These are phyloP conservation scores for Calocybe cyanea DNA, from an alignment of 768 basidiomycete genomes.

Conservation along the genomic window DNA sequence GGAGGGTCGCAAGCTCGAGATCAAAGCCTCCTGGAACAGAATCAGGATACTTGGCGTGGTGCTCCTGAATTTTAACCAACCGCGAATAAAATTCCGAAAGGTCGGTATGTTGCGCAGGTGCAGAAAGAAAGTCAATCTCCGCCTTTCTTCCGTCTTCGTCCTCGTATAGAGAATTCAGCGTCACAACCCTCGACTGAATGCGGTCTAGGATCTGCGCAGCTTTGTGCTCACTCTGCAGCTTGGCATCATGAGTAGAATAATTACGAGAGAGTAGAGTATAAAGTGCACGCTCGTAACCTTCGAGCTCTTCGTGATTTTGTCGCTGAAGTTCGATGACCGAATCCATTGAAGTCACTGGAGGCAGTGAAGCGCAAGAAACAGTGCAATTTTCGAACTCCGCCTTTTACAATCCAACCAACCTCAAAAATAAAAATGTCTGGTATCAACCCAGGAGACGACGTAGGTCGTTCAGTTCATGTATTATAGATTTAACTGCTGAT, in stretches of 20 bases:
- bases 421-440: conserved; percentile 58
- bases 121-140: conserved; percentile 64
- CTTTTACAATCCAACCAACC: conserved; percentile 37
- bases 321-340: conserved; percentile 92
- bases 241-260: conserved; percentile 56
- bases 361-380: conserved; percentile 11
- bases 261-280: conserved; percentile 77
- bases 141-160: conserved; percentile 69
- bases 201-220: conserved; percentile 87
- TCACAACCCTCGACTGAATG: conserved; percentile 61
- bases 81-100: conserved; percentile 94
- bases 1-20: conserved; percentile 74
- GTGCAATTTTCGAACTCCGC: conserved; percentile 55
- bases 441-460: conserved; percentile 85
- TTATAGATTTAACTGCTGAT: conserved; percentile 5
- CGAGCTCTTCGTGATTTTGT: conserved; percentile 93
- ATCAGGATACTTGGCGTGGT: conserved; percentile 95
- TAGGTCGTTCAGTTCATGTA: conserved; percentile 26
- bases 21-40: conserved; percentile 77
- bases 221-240: conserved; percentile 80
- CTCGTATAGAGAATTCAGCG: conserved; percentile 70
- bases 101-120: conserved; percentile 59
- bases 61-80: conserved; percentile 93
- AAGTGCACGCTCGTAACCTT: conserved; percentile 85
- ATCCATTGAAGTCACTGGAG: conserved; percentile 61